phyloP scores from a whole-genome alignment of 83 land plant genomes.

The Isoetes engelmannii region DNA sequence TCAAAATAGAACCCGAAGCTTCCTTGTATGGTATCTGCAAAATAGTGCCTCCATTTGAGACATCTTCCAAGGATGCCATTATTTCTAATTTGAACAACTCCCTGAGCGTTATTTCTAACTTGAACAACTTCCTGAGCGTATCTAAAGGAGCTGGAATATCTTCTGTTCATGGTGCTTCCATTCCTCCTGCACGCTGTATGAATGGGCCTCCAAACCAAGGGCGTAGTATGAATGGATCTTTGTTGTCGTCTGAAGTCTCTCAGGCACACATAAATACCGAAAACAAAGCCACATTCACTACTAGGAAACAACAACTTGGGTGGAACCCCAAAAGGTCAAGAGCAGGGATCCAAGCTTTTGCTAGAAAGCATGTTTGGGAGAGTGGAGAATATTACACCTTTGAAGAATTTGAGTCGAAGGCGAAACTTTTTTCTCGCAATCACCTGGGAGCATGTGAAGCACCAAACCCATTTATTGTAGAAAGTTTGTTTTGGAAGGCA shows the following conservation, averaged over 20 bases:
- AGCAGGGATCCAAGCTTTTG: neutral
- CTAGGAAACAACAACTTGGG: conserved; percentile 11
- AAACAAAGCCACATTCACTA: conserved; percentile 2
- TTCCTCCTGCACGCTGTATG: conserved; percentile 8
- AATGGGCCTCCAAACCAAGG: neutral
- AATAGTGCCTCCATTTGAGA: conserved; percentile 4
- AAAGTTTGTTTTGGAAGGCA: conserved; percentile 4
- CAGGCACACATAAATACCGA: neutral
- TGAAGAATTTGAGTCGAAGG: neutral
- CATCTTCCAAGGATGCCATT: neutral
- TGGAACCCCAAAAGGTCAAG: conserved; percentile 1
- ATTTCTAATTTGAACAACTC: neutral
- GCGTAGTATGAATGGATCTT: neutral
- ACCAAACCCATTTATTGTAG: neutral
- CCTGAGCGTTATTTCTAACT: neutral
- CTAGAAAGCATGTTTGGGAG: conserved; percentile 1
- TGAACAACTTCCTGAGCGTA: neutral
- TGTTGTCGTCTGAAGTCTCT: neutral
- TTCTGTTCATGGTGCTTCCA: neutral
- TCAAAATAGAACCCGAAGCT: conserved; percentile 11
- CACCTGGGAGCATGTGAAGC: neutral
- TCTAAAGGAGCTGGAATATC: neutral
- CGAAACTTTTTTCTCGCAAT: neutral
- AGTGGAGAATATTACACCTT: neutral
- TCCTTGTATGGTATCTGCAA: conserved; percentile 14